These are phyloP conservation scores for Microbotryomycetes sp. DNA, from an alignment of 1,284 basidiomycete genomes.

Conservation along the genomic window DNA sequence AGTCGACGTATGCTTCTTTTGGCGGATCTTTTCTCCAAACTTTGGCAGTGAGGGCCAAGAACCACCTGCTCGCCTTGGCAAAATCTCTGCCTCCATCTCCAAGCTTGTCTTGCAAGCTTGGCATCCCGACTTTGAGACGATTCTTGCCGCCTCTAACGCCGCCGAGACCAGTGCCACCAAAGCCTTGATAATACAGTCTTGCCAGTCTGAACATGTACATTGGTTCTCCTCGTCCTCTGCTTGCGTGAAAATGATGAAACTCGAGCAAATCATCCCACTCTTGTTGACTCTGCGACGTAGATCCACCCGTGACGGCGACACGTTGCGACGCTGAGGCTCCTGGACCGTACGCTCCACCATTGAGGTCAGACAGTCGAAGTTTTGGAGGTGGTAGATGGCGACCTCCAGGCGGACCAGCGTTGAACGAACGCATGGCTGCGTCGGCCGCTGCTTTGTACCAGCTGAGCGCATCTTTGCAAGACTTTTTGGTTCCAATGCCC, in stretches of 20 bases:
- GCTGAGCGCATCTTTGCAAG: constrained; percentile 68
- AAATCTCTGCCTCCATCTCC: constrained; percentile 51
- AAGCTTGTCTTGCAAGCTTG: constrained; percentile 20
- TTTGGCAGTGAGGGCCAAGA: constrained; percentile 67
- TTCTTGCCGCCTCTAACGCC: constrained; percentile 53
- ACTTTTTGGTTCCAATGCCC: constrained; percentile 75
- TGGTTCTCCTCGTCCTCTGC: constrained; percentile 62
- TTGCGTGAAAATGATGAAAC: constrained; percentile 65
- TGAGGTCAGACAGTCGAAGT: constrained; percentile 78
- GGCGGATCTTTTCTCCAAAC: constrained; percentile 57
- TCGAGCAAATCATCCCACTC: constrained; percentile 41
- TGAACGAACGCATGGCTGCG: constrained; percentile 64
- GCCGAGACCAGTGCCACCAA: constrained; percentile 82
- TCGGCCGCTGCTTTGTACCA: constrained; percentile 86
- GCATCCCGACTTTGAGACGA: constrained; percentile 2
- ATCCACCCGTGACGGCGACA: constrained; percentile 21
- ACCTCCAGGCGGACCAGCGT: constrained; percentile 84
- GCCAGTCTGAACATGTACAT: constrained; percentile 81
- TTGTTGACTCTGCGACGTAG: constrained; percentile 28
- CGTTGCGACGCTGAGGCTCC: constrained; percentile 58
- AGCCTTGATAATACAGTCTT: constrained; percentile 89
- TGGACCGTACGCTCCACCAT: constrained; percentile 85
- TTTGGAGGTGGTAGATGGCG: constrained; percentile 74
- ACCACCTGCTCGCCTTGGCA: constrained; percentile 68
- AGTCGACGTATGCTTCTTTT: constrained; percentile 15